Percentiles rank a stretch among this genome's conserved stretches.
phyloP scores from a whole-genome alignment of 345 rosid species.

The Heritiera fomes region DNA sequence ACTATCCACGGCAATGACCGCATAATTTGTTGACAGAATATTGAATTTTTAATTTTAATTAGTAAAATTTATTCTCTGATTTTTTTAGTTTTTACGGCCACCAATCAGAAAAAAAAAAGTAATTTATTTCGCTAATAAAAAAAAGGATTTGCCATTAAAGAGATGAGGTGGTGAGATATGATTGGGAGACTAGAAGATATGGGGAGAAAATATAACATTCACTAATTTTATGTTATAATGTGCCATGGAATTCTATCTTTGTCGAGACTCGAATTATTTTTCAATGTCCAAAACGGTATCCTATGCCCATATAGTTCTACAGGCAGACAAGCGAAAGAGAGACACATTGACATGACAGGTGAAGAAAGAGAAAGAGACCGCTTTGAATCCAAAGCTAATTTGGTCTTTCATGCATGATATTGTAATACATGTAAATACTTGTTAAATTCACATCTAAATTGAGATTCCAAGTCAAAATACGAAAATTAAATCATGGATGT shows the following conservation, averaged over 20 bases:
- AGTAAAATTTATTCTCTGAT: no score
- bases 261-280: constrained; percentile 25
- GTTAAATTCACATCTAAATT: background rate
- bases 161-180: background rate
- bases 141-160: background rate
- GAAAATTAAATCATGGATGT: background rate
- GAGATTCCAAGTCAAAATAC: background rate
- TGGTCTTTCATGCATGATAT: background rate
- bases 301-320: constrained; percentile 27
- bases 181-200: background rate
- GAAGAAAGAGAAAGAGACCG: background rate
- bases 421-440: background rate
- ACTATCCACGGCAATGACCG: background rate
- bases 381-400: background rate
- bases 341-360: constrained; percentile 30
- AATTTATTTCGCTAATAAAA: background rate
- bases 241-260: constrained; percentile 20
- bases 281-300: constrained; percentile 35
- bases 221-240: background rate
- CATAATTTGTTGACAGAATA: background rate
- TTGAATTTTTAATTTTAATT: background rate
- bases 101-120: background rate
- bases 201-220: background rate
- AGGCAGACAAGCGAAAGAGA: constrained; percentile 29
- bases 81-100: no score